phyloP scores from a whole-genome alignment of 345 rosid species.

The Jatropha curcas region DNA sequence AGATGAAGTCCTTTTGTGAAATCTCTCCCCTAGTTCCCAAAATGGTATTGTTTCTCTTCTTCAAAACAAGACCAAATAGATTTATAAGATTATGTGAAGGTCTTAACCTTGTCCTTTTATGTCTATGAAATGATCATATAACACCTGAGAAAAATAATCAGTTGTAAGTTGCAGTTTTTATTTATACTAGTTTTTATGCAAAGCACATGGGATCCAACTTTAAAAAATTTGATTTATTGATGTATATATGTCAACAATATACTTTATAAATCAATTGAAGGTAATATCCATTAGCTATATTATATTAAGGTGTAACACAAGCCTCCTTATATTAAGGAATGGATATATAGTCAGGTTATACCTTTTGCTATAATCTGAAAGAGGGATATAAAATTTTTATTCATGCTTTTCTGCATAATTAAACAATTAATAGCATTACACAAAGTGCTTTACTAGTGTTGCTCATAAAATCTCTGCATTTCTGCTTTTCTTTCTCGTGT shows the following conservation, averaged over 20 bases:
- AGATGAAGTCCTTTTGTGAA: conserved; percentile 91
- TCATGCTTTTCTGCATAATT: neutral
- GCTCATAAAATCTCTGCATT: neutral
- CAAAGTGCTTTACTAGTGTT: neutral
- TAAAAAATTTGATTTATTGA: too few relatives aligned
- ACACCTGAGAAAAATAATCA: neutral
- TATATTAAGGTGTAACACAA: too few relatives aligned
- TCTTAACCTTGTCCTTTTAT: neutral
- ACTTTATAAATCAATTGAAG: too few relatives aligned
- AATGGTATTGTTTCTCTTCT: conserved; percentile 52
- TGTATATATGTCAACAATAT: too few relatives aligned
- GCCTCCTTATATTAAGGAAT: too few relatives aligned
- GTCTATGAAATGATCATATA: neutral
- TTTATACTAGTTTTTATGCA: neutral
- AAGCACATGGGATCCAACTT: too few relatives aligned
- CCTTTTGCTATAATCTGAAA: neutral
- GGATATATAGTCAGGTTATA: neutral
- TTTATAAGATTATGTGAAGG: neutral
- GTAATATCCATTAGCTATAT: too few relatives aligned
- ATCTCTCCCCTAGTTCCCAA: conserved; percentile 76
- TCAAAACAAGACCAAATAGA: conserved; percentile 7
- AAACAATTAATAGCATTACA: neutral
- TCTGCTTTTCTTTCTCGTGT: neutral
- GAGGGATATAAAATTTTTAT: neutral
- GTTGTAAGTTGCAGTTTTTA: neutral